Conservation (phyloP, 208 protist genomes). For the Acanthamoeba sp. region DNA sequence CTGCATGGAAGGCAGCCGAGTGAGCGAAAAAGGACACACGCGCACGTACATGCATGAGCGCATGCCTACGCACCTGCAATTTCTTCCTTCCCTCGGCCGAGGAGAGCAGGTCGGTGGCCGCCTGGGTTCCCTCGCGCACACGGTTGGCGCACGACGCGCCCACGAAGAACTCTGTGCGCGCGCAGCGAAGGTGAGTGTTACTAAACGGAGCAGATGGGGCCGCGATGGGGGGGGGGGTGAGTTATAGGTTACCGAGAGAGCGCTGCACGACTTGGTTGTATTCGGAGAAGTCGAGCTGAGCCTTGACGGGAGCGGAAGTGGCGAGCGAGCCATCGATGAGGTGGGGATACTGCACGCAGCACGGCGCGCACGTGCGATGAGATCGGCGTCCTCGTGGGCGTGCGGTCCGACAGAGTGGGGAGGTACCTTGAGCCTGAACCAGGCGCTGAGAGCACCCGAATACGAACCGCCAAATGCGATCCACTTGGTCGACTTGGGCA, state of each 20-base stretch:
- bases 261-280: slow-evolving; percentile 63
- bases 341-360: slow-evolving; percentile 19
- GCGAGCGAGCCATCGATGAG: slow-evolving; percentile 3
- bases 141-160: slow-evolving; percentile 1
- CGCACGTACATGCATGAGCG: too few species aligned
- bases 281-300: slow-evolving; percentile 40
- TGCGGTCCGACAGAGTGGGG: neutral
- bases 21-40: neutral
- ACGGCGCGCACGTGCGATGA: neutral
- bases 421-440: slow-evolving; percentile 47
- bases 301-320: slow-evolving; percentile 40
- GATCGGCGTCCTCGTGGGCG: neutral
- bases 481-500: slow-evolving; percentile 47
- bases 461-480: slow-evolving; percentile 53
- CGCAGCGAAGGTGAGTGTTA: neutral
- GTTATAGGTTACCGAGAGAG: slow-evolving; percentile 26
- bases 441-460: slow-evolving; percentile 39
- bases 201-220: neutral
- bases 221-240: too few species aligned
- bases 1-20: neutral
- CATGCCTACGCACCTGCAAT: neutral
- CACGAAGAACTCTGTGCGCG: slow-evolving; percentile 17
- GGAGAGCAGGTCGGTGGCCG: slow-evolving; percentile 22
- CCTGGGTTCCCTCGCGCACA: neutral
- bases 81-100: slow-evolving; percentile 28